A percentile compares a stretch with the other conserved stretches of the same genome.
Conservation (phyloP, 441 rosid genomes). For the Codiaeum variegatum region DNA sequence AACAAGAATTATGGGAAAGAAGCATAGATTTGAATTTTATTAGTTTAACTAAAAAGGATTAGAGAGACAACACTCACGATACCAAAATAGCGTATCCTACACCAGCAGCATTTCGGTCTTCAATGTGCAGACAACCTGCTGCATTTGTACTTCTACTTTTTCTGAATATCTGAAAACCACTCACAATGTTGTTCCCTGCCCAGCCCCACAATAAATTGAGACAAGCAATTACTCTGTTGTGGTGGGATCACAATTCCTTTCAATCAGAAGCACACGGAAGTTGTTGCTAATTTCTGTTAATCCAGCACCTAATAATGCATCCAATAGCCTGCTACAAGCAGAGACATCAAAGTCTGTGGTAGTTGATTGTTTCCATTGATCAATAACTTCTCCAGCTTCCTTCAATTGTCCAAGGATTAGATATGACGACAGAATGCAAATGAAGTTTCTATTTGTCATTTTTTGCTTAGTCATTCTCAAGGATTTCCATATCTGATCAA, state of each 20-base stretch:
- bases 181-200: not conserved
- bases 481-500: conserved; percentile 91
- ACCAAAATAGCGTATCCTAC: not conserved
- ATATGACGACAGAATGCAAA: conserved; percentile 70
- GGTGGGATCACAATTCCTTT: conserved; percentile 44
- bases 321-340: conserved; percentile 54
- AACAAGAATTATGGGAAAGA: not conserved
- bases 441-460: conserved; percentile 74
- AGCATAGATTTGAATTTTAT: not conserved
- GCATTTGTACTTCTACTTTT: conserved; percentile 3
- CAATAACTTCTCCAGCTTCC: conserved; percentile 68
- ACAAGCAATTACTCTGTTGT: conserved; percentile 9
- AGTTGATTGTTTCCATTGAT: conserved; percentile 79
- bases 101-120: not conserved
- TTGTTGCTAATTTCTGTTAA: conserved; percentile 44
- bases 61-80: not conserved
- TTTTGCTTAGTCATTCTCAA: conserved; percentile 74
- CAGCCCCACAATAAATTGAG: not conserved
- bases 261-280: conserved; percentile 52
- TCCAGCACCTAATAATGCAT: conserved; percentile 47
- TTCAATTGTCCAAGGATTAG: conserved; percentile 65
- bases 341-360: conserved; percentile 48
- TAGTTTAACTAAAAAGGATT: not conserved
- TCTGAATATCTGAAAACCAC: not conserved
- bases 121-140: not conserved